A percentile compares a stretch with the other conserved stretches of the same genome.
These are phyloP conservation scores for Boletus sp. DNA, from an alignment of 768 basidiomycete genomes.

Conservation along the genomic window DNA sequence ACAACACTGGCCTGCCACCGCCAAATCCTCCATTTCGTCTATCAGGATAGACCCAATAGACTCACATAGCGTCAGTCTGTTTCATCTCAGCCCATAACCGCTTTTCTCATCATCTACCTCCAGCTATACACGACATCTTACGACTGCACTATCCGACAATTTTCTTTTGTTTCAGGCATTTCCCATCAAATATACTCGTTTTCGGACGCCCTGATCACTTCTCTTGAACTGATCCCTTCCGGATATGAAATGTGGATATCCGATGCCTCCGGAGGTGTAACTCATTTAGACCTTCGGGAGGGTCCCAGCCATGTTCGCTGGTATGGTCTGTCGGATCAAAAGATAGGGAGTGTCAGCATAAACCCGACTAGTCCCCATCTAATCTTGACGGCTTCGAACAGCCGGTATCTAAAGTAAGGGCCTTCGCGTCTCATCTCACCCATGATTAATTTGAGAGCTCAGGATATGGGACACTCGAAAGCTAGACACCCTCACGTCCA, in stretches of 20 bases:
- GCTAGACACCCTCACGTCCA: constrained; percentile 43
- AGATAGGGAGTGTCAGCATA: constrained; percentile 78
- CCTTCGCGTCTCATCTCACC: neutral
- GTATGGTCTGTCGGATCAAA: constrained; percentile 66
- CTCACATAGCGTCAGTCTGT: constrained; percentile 59
- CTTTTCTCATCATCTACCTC: neutral
- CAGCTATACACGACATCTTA: constrained; percentile 83
- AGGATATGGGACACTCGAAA: constrained; percentile 85
- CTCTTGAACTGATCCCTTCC: constrained; percentile 62
- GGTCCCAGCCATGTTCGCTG: constrained; percentile 51
- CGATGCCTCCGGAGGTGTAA: constrained; percentile 66
- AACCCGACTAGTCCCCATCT: constrained; percentile 69
- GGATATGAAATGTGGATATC: constrained; percentile 87
- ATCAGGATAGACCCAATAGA: constrained; percentile 77
- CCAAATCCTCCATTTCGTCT: constrained; percentile 76
- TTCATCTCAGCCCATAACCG: neutral
- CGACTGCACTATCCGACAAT: constrained; percentile 71
- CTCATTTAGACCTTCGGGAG: constrained; percentile 75
- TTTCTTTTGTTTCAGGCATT: constrained; percentile 70
- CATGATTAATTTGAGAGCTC: neutral
- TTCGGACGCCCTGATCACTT: constrained; percentile 59
- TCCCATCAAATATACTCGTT: constrained; percentile 68
- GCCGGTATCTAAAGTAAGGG: constrained; percentile 63
- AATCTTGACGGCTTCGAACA: constrained; percentile 76
- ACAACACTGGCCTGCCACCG: constrained; percentile 78